A percentile compares a stretch with the other conserved stretches of the same genome.
Evolutionary conservation across 1,284 basidiomycete species (phyloP).

Genomic region (Moesziomyces sp.): DNA sequence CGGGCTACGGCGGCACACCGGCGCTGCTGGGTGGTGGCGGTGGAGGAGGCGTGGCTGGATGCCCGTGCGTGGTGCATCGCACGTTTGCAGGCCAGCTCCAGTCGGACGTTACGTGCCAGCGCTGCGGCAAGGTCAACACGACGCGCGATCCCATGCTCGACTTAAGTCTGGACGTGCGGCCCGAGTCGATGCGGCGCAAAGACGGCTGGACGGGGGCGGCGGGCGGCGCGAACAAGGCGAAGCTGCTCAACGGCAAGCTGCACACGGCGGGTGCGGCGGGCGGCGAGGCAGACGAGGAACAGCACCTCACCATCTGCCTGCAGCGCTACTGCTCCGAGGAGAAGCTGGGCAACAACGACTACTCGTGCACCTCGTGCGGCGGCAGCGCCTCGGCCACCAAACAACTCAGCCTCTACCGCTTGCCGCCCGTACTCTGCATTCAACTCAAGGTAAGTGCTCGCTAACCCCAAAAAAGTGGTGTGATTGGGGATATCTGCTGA

Average conservation of each 20-base stretch:
- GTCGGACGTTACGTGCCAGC: conserved; percentile 87
- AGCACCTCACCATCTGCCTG: conserved; percentile 52
- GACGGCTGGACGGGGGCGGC: conserved; percentile 3
- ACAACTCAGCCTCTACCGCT: conserved; percentile 81
- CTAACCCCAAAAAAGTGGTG: not conserved
- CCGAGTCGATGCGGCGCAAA: conserved; percentile 39
- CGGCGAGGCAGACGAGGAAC: conserved; percentile 49
- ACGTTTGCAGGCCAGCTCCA: conserved; percentile 89
- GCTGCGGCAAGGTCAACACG: conserved; percentile 77
- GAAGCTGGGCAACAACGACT: conserved; percentile 56
- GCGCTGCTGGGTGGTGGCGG: conserved; percentile 4
- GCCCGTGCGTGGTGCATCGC: conserved; percentile 90
- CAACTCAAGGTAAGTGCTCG: conserved; percentile 83
- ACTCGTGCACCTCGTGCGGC: conserved; percentile 71
- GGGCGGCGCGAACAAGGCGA: conserved; percentile 21
- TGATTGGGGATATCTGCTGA: too few species aligned
- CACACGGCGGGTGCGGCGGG: not conserved
- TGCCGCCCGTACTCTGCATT: conserved; percentile 91
- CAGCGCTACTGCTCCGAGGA: conserved; percentile 61
- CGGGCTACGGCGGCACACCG: conserved; percentile 15
- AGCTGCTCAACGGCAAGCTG: conserved; percentile 14
- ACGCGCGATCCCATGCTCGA: conserved; percentile 91
- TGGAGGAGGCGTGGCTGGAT: conserved; percentile 67
- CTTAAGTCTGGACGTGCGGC: conserved; percentile 81
- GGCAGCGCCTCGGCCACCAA: conserved; percentile 70